These are phyloP conservation scores for Phytophthora podocarpi DNA, from an alignment of 352 stramenopile genomes.

Conservation along the genomic window DNA sequence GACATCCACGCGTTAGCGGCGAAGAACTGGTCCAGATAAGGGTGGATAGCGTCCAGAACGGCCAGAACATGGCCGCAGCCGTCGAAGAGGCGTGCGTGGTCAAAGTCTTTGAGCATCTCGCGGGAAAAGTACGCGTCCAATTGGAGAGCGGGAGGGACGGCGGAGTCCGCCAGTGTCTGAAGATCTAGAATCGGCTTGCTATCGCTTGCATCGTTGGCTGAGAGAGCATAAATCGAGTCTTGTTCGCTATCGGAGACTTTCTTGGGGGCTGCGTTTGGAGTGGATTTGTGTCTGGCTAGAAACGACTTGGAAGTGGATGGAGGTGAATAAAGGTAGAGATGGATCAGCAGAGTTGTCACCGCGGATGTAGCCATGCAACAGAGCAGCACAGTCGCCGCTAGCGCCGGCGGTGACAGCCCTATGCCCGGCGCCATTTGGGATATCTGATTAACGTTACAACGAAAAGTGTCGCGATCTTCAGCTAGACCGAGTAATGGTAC, in stretches of 20 bases:
- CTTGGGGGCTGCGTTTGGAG: background rate
- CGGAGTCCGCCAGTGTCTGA: slow-evolving; percentile 14
- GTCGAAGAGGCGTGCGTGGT: slow-evolving; percentile 59
- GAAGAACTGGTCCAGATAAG: slow-evolving; percentile 64
- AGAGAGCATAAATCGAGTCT: background rate
- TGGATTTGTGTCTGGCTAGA: background rate
- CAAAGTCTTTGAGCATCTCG: slow-evolving; percentile 50
- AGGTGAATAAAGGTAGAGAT: slow-evolving; percentile 40
- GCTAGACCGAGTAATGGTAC: background rate
- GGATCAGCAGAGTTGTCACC: slow-evolving; percentile 41
- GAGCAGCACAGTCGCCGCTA: slow-evolving; percentile 46
- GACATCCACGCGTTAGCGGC: slow-evolving; percentile 41
- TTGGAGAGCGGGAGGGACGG: slow-evolving; percentile 48
- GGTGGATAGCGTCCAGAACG: slow-evolving; percentile 65
- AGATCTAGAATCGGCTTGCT: slow-evolving; percentile 36
- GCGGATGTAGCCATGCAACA: slow-evolving; percentile 46
- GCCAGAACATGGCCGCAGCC: slow-evolving; percentile 62
- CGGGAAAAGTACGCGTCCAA: slow-evolving; percentile 55
- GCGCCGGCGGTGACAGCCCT: background rate
- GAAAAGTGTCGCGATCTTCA: slow-evolving; percentile 15
- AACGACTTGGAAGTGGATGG: background rate
- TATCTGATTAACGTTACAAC: no score
- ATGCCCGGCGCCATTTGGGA: no score
- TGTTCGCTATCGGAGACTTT: background rate
- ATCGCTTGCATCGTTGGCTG: background rate